Base-by-base conservation (phyloP, 139 green algal species). In the Micractinium conductrix region DNA sequence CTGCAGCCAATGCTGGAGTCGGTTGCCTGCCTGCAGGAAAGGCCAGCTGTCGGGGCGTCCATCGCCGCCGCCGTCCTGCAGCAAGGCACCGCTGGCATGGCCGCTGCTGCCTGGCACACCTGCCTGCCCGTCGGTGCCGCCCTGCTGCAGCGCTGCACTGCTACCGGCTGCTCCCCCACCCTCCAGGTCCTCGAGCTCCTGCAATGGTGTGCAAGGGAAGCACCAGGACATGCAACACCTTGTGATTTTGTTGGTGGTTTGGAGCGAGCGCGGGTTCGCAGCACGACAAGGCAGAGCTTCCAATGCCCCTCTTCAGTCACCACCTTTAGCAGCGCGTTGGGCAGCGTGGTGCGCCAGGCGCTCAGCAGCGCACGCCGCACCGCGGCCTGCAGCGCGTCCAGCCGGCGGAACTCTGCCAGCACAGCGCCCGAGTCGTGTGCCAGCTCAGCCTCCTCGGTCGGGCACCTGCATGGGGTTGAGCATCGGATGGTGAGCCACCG, bases 401-500 rank as follows among this genome's bases (percentile, higher is more conserved):
- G 88, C 69, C 79, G 42, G 28, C 30, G 17, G 68, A 92, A 89
- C 43, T 86, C 63, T 9, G 87, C 74, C 48, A 78, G 28, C 14
- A 42, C 22, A 37, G 72, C 85, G 62, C 76, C 84, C 3, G 84
- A 40, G n/a, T 87, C 84, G 33, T 42, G 68, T 2, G 63, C 76
- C n/a, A 85, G 55, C 43, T 85, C 83, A 42, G 84, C 89, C 28
- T 73, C 40, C 8, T 8, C 22, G 10, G 58, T 5, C 4, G 9
- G 7, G 37, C 74, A 68, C 38, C 53, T 81, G 50, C 33, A 71
- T 1, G 37, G 35, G 1, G 8, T n/a, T n/a, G n/a, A n/a, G n/a
- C n/a, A n/a, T n/a, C n/a, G n/a, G n/a, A n/a, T n/a, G n/a, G n/a
- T n/a, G n/a, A n/a, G n/a, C n/a, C n/a, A n/a, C n/a, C n/a, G n/a